Base-by-base conservation (phyloP, 2,329 filamentous ascomycete genomes). In the Botrytis porri region DNA sequence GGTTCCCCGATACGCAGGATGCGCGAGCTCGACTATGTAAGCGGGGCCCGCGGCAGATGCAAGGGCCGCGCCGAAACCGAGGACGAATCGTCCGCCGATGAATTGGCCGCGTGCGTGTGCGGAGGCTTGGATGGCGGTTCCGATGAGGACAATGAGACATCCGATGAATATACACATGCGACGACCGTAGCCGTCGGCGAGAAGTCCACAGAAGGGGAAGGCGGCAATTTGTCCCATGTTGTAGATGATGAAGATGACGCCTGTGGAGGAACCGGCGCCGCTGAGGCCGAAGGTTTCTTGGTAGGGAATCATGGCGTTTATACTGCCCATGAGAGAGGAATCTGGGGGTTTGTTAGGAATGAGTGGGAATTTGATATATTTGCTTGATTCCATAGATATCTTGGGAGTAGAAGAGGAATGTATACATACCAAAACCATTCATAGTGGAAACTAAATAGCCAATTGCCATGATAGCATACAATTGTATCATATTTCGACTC, bases 41-140 rank as follows among this genome's bases (percentile, higher is more conserved):
- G 61, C 61, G 4, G 61, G 61, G 25, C 61, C 61, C 7, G 61
- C 61, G 4, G 87, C 85, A 8, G 86, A 85, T 6, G 87, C 86
- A 73, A 91, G 88, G 3, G 86, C 85, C 60, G 89, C 88, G 57
- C 89, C 89, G 73, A 88, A 87, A 10, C 86, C 86, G 32, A 88
- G 83, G 37, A 88, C 77, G 77, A 88, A 88, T 37, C 87, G 83
- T 9, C 86, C 86, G 12, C 82, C 87, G 80, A 90, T 87, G 80
- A 90, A 89, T 73, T 86, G 84, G 16, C 81, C 82, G 2, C 84
- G 82, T 62, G 82, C 82, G 67, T 83, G 77, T 48, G 85, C 83
- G 16, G 86, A 83, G 5, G 83, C 83, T 77, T 87, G 85, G 39
- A 89, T 43, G 8, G 61, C 61, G 39, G 61, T 63, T 41, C 61